phyloP scores from a whole-genome alignment of 371 early-diverging fungal species.

The Chytridiales sp. region DNA sequence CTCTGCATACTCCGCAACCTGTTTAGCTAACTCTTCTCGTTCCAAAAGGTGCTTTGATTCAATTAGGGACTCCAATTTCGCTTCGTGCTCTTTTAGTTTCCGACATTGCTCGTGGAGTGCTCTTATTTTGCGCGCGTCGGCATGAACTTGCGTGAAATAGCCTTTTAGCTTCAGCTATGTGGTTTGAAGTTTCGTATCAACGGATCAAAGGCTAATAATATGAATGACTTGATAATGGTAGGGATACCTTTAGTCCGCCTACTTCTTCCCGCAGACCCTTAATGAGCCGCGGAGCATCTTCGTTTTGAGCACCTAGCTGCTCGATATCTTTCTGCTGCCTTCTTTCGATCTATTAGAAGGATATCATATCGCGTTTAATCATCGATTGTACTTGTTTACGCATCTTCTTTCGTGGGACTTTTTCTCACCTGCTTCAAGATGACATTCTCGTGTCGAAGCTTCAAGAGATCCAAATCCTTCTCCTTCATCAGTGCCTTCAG shows the following conservation, averaged over 20 bases:
- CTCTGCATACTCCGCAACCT: conserved; percentile 24
- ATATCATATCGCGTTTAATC: no score
- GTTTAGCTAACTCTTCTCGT: conserved; percentile 28
- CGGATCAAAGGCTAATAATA: neutral
- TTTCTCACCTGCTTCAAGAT: conserved; percentile 45
- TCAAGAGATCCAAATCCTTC: conserved; percentile 40
- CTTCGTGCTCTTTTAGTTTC: conserved; percentile 33
- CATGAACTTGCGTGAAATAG: conserved; percentile 28
- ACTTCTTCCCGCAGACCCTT: conserved; percentile 48
- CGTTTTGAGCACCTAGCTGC: conserved; percentile 36
- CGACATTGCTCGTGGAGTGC: conserved; percentile 40
- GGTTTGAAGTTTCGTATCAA: neutral
- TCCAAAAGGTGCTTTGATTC: conserved; percentile 33
- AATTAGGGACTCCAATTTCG: conserved; percentile 37
- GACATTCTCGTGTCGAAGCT: conserved; percentile 45
- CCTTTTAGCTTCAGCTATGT: conserved; percentile 25
- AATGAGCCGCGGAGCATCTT: conserved; percentile 53
- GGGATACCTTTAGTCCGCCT: conserved; percentile 41
- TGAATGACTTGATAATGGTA: conserved; percentile 2
- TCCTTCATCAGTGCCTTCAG: conserved; percentile 38
- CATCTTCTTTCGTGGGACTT: neutral
- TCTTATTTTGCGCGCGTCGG: conserved; percentile 35
- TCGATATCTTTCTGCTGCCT: conserved; percentile 52
- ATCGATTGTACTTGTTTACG: neutral
- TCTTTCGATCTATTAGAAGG: conserved; percentile 51